These are phyloP conservation scores for Pyrrhoderma noxium DNA, from an alignment of 1,284 basidiomycete genomes.

Conservation along the genomic window DNA sequence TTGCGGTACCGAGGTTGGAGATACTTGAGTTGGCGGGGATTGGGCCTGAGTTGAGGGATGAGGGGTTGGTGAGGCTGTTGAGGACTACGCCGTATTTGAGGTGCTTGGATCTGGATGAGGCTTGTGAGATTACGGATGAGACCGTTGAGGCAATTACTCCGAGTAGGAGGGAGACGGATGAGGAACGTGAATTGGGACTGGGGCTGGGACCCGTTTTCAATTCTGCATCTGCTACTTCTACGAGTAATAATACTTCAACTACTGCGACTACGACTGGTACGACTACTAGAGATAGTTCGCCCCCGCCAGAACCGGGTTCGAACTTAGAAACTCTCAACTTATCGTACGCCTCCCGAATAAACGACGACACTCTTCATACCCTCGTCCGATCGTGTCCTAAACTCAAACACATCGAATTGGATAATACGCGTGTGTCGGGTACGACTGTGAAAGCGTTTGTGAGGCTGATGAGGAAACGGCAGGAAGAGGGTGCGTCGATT, in stretches of 20 bases:
- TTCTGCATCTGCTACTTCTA: too few species aligned
- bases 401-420: constrained; percentile 66
- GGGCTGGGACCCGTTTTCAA: constrained; percentile 18
- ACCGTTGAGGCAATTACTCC: constrained; percentile 66
- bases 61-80: constrained; percentile 67
- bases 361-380: constrained; percentile 52
- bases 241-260: too few species aligned
- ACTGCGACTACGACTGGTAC: too few species aligned
- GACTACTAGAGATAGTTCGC: constrained; percentile 4
- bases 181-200: constrained; percentile 20
- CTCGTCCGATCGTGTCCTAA: constrained; percentile 58
- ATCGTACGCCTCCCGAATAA: constrained; percentile 59
- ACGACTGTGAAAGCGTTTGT: constrained; percentile 65
- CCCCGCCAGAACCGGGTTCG: constrained; percentile 41
- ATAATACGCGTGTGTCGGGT: constrained; percentile 69
- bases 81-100: constrained; percentile 63
- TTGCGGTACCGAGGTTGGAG: constrained; percentile 69
- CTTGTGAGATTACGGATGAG: constrained; percentile 65
- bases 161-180: constrained; percentile 6
- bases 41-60: constrained; percentile 58
- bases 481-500: constrained; percentile 44
- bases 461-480: constrained; percentile 41
- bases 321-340: constrained; percentile 68
- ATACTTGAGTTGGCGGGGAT: constrained; percentile 78
- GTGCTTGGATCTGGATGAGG: constrained; percentile 81